Conservation (phyloP, 306 rosid species). For the Mimosa bimucronata region DNA sequence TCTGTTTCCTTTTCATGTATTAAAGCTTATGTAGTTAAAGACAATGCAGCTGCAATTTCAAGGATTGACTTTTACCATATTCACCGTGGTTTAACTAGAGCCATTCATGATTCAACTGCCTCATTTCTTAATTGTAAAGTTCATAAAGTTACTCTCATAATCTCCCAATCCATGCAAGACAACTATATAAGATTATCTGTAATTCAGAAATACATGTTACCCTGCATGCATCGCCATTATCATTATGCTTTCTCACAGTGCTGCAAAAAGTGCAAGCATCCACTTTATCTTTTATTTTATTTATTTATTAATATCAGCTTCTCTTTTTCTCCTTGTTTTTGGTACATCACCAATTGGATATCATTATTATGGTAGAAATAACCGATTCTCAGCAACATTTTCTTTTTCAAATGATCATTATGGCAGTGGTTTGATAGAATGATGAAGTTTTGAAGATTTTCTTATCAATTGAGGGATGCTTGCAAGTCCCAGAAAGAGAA, state of each 20-base stretch:
- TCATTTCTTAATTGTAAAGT: background rate
- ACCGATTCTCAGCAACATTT: slow-evolving; percentile 1
- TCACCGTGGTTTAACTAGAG: background rate
- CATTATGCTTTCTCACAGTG: slow-evolving; percentile 10
- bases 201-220: background rate
- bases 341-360: slow-evolving; percentile 12
- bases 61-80: background rate
- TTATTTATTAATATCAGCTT: background rate
- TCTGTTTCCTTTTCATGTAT: background rate
- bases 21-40: background rate
- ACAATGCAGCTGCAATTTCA: background rate
- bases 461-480: slow-evolving; percentile 20
- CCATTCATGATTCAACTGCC: background rate
- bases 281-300: background rate
- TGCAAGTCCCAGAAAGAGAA: slow-evolving; percentile 5
- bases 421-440: slow-evolving; percentile 24
- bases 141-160: slow-evolving; percentile 1
- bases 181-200: background rate
- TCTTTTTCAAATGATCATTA: slow-evolving; percentile 16
- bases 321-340: slow-evolving; percentile 6
- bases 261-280: background rate
- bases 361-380: slow-evolving; percentile 11
- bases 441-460: slow-evolving; percentile 34
- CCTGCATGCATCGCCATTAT: slow-evolving; percentile 12
- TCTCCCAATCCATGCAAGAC: slow-evolving; percentile 10